phyloP scores from a whole-genome alignment of 208 protist species.

The Acanthamoeba royreba region DNA sequence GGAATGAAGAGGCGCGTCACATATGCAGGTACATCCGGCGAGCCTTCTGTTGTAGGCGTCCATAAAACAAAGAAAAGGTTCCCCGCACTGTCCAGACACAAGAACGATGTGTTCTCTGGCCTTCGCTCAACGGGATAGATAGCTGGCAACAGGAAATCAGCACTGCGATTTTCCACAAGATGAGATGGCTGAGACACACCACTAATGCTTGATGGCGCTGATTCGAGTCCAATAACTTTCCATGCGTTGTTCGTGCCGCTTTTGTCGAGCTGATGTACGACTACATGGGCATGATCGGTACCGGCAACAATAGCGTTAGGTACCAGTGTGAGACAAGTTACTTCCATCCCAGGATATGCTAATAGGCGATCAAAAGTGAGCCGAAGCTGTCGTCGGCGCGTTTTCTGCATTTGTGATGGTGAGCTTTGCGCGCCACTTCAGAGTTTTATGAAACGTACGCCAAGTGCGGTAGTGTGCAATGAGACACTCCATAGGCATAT shows the following conservation, averaged over 20 bases:
- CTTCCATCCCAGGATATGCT: background rate
- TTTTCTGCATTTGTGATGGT: too few relatives aligned
- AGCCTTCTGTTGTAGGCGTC: background rate
- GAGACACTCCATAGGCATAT: background rate
- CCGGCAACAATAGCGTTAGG: background rate
- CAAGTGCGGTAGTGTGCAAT: background rate
- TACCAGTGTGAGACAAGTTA: background rate
- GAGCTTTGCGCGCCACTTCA: too few relatives aligned
- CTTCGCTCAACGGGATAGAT: background rate
- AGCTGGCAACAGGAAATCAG: background rate
- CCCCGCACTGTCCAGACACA: background rate
- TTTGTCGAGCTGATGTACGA: background rate
- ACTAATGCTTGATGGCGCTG: background rate
- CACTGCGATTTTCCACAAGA: too few relatives aligned
- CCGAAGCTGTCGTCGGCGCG: background rate
- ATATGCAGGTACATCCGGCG: background rate
- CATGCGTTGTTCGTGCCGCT: background rate
- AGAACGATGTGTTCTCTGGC: background rate
- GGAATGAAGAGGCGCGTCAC: background rate
- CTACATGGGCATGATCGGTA: background rate
- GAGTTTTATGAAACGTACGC: background rate
- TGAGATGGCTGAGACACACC: too few relatives aligned
- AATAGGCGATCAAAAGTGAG: conserved; percentile 1
- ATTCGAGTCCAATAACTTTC: background rate
- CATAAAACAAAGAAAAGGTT: background rate